These are phyloP conservation scores for Neurospora africana DNA, from an alignment of 495 filamentous ascomycete genomes.

Conservation along the genomic window DNA sequence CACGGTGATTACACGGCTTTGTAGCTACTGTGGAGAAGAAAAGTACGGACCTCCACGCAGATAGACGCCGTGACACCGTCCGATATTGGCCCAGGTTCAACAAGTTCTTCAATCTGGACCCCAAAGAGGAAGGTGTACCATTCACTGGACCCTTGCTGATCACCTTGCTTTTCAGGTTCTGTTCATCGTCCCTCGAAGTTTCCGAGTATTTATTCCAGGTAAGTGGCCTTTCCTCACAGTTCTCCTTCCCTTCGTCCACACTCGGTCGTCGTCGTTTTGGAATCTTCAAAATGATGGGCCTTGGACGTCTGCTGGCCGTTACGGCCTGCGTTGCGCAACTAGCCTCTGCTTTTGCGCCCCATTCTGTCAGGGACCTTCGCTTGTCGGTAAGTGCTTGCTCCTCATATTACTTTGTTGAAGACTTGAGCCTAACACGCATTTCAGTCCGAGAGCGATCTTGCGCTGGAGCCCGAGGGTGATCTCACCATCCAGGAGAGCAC, in stretches of 20 bases:
- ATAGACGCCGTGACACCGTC: background rate
- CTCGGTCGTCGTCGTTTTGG: background rate
- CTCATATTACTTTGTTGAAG: no score
- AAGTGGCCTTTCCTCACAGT: background rate
- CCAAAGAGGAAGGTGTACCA: background rate
- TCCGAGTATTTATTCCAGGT: background rate
- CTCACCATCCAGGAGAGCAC: background rate
- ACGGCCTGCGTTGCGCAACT: slow-evolving; percentile 4
- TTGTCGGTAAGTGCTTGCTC: background rate
- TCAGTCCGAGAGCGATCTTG: slow-evolving; percentile 3
- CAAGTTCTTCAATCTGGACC: background rate
- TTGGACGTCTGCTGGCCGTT: slow-evolving; percentile 6
- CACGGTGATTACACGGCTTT: background rate
- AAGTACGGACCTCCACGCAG: background rate
- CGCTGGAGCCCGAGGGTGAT: background rate
- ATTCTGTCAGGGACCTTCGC: slow-evolving; percentile 7
- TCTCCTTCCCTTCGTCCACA: background rate
- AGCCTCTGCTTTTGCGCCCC: slow-evolving; percentile 6
- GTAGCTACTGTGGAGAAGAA: background rate
- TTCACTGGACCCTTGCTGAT: background rate
- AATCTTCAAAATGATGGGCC: slow-evolving; percentile 1
- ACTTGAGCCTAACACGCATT: background rate
- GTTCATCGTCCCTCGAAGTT: background rate
- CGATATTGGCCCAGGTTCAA: background rate
- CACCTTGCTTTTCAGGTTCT: background rate